Percentiles rank a stretch among this genome's conserved stretches.
Evolutionary conservation across 129 eudicot genomes (phyloP).

Genomic region (Lactuca saligna): DNA sequence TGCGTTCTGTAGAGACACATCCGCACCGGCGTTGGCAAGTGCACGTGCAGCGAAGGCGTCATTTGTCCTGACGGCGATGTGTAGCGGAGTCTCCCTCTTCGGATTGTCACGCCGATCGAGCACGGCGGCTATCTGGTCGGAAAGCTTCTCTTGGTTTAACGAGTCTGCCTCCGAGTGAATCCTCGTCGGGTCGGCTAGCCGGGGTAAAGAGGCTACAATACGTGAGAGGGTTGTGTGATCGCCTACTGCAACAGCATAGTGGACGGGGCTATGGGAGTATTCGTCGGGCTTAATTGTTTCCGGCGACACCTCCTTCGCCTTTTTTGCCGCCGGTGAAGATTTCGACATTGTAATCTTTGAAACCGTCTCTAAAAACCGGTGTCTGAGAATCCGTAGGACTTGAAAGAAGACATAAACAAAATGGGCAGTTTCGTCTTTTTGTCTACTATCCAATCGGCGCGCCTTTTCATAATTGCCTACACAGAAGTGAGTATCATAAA

Average conservation of each 20-base stretch:
- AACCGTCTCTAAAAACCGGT: conserved; percentile 13
- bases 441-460: conserved; percentile 23
- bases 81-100: conserved; percentile 71
- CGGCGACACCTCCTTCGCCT: conserved; percentile 24
- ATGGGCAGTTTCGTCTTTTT: conserved; percentile 32
- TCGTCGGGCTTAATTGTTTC: conserved; percentile 54
- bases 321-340: conserved; percentile 34
- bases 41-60: conserved; percentile 62
- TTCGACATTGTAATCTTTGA: conserved; percentile 39
- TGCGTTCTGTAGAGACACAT: conserved; percentile 80
- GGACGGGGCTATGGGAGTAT: conserved; percentile 70
- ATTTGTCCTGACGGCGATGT: conserved; percentile 77
- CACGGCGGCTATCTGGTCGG: conserved; percentile 55
- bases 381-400: conserved; percentile 5
- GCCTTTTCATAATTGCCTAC: conserved; percentile 12
- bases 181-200: conserved; percentile 46
- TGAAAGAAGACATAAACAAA: conserved; percentile 2
- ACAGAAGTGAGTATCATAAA: neutral
- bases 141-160: conserved; percentile 47
- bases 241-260: conserved; percentile 59
- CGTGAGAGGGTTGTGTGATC: conserved; percentile 63
- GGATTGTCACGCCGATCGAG: conserved; percentile 84
- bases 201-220: conserved; percentile 55
- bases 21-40: conserved; percentile 82
- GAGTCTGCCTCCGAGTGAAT: conserved; percentile 68